Percentiles rank a stretch among this genome's conserved stretches.
These are phyloP conservation scores for Claviceps lovelessii DNA, from an alignment of 2,329 filamentous ascomycete species.

Conservation along the genomic window DNA sequence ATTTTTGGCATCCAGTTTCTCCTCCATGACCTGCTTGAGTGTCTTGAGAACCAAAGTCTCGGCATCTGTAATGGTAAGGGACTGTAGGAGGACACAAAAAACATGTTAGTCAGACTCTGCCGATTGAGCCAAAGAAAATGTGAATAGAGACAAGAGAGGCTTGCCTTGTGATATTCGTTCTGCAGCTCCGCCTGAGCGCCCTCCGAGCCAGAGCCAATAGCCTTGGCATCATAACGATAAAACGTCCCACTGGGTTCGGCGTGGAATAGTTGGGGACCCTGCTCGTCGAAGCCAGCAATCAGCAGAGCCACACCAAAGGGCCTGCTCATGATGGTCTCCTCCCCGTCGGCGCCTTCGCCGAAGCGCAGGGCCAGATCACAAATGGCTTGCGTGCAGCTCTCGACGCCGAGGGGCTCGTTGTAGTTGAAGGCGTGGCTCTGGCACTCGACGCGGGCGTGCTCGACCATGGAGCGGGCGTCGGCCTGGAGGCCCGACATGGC, in stretches of 20 bases:
- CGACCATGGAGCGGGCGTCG: slow-evolving; percentile 92
- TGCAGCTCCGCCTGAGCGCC: slow-evolving; percentile 95
- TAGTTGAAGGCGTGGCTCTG: slow-evolving; percentile 98
- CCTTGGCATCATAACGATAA: slow-evolving; percentile 98
- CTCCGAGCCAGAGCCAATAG: slow-evolving; percentile 93
- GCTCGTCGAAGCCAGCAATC: slow-evolving; percentile 94
- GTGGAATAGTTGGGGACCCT: slow-evolving; percentile 93
- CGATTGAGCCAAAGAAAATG: not conserved
- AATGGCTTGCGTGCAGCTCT: slow-evolving; percentile 97
- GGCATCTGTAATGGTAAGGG: slow-evolving; percentile 79
- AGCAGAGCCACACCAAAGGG: slow-evolving; percentile 93
- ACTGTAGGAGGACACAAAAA: slow-evolving; percentile 33
- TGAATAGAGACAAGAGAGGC: slow-evolving; percentile 2
- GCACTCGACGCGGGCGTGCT: slow-evolving; percentile 94
- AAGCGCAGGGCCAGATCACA: slow-evolving; percentile 93
- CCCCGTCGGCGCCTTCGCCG: slow-evolving; percentile 90
- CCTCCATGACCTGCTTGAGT: slow-evolving; percentile 99
- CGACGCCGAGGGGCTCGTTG: slow-evolving; percentile 83
- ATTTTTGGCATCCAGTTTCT: slow-evolving; percentile 98
- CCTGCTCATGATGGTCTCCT: slow-evolving; percentile 96
- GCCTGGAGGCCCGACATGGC: slow-evolving; percentile 97
- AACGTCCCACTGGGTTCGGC: slow-evolving; percentile 96
- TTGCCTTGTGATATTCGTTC: slow-evolving; percentile 90
- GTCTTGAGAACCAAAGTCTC: slow-evolving; percentile 95
- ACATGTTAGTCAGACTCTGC: not conserved